phyloP scores from a whole-genome alignment of 192 early-diverging fungal genomes.

The Coemansia sp. region DNA sequence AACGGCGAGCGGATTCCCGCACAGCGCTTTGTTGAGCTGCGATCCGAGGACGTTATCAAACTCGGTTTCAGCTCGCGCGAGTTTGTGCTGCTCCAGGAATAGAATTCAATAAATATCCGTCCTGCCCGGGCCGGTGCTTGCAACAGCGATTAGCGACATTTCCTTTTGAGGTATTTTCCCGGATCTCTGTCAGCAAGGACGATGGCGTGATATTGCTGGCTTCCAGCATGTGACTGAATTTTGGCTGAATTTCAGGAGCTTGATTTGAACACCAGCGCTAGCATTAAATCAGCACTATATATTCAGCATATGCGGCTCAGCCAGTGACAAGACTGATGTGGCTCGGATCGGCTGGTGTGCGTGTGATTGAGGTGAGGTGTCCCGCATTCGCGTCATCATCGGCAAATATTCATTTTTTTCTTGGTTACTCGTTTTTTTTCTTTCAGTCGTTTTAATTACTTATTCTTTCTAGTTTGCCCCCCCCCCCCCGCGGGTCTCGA shows the following conservation, averaged over 20 bases:
- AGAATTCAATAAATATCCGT: too few relatives aligned
- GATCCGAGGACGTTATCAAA: slow-evolving; percentile 78
- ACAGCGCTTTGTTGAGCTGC: slow-evolving; percentile 82
- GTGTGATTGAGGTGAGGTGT: not conserved
- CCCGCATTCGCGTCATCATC: not conserved
- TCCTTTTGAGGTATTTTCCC: too few relatives aligned
- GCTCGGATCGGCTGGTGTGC: not conserved
- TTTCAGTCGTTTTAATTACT: not conserved
- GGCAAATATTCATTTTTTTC: not conserved
- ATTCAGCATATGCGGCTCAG: slow-evolving; percentile 8
- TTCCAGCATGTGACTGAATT: too few relatives aligned
- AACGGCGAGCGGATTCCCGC: slow-evolving; percentile 75
- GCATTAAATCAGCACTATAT: too few relatives aligned
- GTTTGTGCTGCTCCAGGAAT: slow-evolving; percentile 83
- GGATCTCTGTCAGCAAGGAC: too few relatives aligned
- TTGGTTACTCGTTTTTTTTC: not conserved
- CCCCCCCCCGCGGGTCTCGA: not conserved
- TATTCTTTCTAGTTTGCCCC: not conserved
- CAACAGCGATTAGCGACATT: too few relatives aligned
- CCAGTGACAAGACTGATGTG: too few relatives aligned
- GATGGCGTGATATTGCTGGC: too few relatives aligned
- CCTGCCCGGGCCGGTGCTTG: not conserved
- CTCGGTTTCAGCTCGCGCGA: slow-evolving; percentile 91
- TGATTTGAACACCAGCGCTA: too few relatives aligned
- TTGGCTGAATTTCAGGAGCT: too few relatives aligned